These are phyloP conservation scores for Mallotus repandus DNA, from an alignment of 441 rosid genomes.

Conservation along the genomic window DNA sequence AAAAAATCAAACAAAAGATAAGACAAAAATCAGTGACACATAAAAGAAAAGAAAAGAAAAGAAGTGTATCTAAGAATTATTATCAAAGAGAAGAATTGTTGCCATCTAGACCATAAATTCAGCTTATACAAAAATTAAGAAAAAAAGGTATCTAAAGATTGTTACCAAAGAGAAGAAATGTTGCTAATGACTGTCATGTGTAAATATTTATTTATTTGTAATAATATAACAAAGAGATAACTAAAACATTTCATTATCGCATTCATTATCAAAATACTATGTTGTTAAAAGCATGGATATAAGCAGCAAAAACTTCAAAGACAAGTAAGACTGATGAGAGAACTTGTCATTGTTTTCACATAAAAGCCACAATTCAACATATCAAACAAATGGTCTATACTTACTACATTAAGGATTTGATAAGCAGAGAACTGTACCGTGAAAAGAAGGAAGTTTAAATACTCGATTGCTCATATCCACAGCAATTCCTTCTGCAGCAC, in stretches of 20 bases:
- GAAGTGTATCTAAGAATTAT: too few relatives aligned
- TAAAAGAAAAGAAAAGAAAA: too few relatives aligned
- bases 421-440: constrained; percentile 50
- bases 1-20: not conserved
- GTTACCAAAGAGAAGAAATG: not conserved
- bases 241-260: not conserved
- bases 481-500: constrained; percentile 75
- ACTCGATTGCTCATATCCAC: constrained; percentile 78
- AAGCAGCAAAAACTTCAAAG: constrained; percentile 3
- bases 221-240: not conserved
- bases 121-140: not conserved
- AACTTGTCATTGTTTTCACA: not conserved
- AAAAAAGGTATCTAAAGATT: not conserved
- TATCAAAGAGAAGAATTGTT: not conserved
- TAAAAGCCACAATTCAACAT: not conserved
- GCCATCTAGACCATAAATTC: not conserved
- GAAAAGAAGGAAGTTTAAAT: constrained; percentile 73
- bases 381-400: not conserved
- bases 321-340: not conserved
- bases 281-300: not conserved
- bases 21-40: not conserved
- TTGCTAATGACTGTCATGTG: not conserved
- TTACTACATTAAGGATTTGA: not conserved
- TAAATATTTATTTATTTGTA: not conserved
- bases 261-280: not conserved